phyloP scores from a whole-genome alignment of 257 asterid species.

The Nicotiana paniculata region DNA sequence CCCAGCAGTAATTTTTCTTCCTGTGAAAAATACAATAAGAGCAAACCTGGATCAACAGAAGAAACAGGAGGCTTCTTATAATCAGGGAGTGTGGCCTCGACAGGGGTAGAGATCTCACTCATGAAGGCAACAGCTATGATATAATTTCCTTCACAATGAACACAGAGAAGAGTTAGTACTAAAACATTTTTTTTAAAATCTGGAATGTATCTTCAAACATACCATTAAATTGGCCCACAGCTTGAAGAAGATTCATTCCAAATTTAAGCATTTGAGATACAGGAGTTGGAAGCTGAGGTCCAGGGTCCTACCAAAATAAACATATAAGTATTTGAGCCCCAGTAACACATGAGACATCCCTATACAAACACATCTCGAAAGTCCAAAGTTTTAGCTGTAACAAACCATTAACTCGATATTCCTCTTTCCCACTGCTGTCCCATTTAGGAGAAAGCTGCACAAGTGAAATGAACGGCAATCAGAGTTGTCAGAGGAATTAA shows the following conservation, averaged over 20 bases:
- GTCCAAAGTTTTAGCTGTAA: constrained; percentile 8
- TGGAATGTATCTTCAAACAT: constrained; percentile 6
- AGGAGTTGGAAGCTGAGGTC: constrained; percentile 73
- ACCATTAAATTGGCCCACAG: constrained; percentile 88
- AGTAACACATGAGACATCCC: not conserved
- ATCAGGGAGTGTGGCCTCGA: constrained; percentile 44
- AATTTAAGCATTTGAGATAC: constrained; percentile 61
- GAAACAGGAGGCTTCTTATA: constrained; percentile 58
- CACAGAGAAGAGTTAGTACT: constrained; percentile 11
- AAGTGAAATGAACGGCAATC: constrained; percentile 12
- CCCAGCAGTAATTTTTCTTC: too few species aligned
- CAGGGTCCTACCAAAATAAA: constrained; percentile 54
- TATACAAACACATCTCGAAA: not conserved
- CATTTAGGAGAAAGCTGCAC: constrained; percentile 88
- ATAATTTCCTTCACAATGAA: constrained; percentile 61
- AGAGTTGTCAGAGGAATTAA: not conserved
- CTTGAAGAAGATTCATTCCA: constrained; percentile 90
- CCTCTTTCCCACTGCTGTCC: constrained; percentile 73
- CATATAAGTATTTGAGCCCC: not conserved
- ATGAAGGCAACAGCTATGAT: constrained; percentile 58
- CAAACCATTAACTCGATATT: constrained; percentile 50
- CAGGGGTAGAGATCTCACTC: constrained; percentile 45
- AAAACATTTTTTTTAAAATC: not conserved
- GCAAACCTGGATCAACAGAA: constrained; percentile 66
- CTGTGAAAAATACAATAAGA: not conserved